Evolutionary conservation across 768 basidiomycete genomes (phyloP), one percentile per base, ranked within the genome.

Genomic region (Xerocomellus amylosporus): DNA sequence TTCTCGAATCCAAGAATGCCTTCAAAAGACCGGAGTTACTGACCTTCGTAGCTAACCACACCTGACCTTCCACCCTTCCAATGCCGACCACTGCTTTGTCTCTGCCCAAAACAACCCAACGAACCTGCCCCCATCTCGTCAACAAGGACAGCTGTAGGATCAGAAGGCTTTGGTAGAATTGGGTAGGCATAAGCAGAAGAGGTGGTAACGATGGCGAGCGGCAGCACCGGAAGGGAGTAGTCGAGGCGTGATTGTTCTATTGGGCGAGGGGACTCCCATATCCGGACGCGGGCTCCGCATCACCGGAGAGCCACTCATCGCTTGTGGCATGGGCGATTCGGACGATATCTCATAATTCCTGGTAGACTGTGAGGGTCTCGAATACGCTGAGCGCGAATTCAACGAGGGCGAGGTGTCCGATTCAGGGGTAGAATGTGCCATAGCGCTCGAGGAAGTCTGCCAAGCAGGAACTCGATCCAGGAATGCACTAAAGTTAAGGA

Each of bases 71-170:
- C 92, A 17, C 94, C 90, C 82, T 79, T 1, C 87, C 85, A 63
- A 90, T 94, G 8, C 89, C 76, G 62, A 95, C 95, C 22, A 98
- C 86, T 4, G 93, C 95, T 63, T 98, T 96, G 44, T 97, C 90
- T 53, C 90, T 73, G 0, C 93, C 96, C 2, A 98, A 80, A 13
- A 93, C 82, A 62, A 98, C 85, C 64, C 89, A 85, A 40, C 75
- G 76, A 69, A 0, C 80, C 89, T 38, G 84, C 84, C 0, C 97
- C 96, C 17, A 89, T 80, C 60, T 98, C 94, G 61, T 98, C 93
- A 1, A 97, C 82, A 0, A 85, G 83, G 0, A 78, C 74, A 1
- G 90, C 79, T 3, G 83, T 66, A 6, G 81, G 83, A 9, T 86
- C 86, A 60, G 81, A 85, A 2, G 85, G 84, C 55, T 81, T 80